phyloP scores from a whole-genome alignment of 306 rosid species.

The Rubus idaeus region DNA sequence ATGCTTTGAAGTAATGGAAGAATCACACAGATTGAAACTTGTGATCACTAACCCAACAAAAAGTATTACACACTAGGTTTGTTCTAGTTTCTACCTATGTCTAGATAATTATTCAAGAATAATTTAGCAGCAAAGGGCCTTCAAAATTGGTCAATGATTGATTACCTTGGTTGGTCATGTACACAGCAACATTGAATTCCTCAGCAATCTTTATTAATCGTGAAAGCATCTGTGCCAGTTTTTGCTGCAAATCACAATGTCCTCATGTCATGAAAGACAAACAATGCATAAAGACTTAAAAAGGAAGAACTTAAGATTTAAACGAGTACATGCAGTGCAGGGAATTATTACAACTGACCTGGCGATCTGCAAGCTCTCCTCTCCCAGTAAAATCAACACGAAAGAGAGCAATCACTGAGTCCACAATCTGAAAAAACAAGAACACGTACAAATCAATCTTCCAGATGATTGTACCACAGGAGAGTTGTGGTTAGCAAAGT shows the following conservation, averaged over 20 bases:
- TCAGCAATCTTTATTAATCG: conserved; percentile 87
- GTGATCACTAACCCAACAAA: not conserved
- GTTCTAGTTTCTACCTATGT: not conserved
- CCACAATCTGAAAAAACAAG: conserved; percentile 64
- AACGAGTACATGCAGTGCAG: not conserved
- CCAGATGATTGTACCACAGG: conserved; percentile 5
- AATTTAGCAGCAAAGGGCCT: not conserved
- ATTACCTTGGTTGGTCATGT: conserved; percentile 95
- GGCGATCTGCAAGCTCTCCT: conserved; percentile 98
- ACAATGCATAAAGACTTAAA: not conserved
- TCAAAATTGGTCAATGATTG: not conserved
- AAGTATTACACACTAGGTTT: too few species aligned
- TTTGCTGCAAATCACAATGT: conserved; percentile 65
- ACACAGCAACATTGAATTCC: conserved; percentile 88
- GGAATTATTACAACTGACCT: conserved; percentile 44
- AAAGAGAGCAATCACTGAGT: conserved; percentile 86
- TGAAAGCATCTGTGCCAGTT: conserved; percentile 90
- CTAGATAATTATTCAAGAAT: not conserved
- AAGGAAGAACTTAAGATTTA: not conserved
- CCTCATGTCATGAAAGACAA: conserved; percentile 28
- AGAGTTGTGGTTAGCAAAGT: conserved; percentile 7
- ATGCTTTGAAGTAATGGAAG: not conserved
- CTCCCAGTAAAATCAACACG: conserved; percentile 93
- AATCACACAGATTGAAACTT: not conserved
- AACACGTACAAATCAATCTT: conserved; percentile 21